Evolutionary conservation across 1,284 basidiomycete genomes (phyloP).

Genomic region (Leccinum cinnamomeum): DNA sequence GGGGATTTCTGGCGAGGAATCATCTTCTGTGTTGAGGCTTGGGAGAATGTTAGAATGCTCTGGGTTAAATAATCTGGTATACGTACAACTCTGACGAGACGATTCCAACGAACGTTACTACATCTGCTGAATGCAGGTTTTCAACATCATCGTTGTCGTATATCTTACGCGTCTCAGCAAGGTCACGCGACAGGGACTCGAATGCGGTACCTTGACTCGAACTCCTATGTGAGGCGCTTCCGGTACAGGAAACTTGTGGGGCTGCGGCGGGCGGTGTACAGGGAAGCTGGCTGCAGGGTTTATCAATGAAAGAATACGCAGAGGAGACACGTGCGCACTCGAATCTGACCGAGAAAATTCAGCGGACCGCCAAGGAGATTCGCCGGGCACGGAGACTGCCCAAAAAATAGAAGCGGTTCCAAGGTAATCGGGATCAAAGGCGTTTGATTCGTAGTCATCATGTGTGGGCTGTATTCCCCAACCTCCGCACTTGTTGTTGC

Average conservation of each 20-base stretch:
- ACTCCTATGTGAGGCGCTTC: constrained; percentile 57
- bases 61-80: not conserved
- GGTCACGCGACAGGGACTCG: not conserved
- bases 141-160: constrained; percentile 50
- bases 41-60: constrained; percentile 25
- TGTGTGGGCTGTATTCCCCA: constrained; percentile 58
- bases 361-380: constrained; percentile 49
- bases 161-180: constrained; percentile 41
- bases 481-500: constrained; percentile 52
- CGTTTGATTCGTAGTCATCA: constrained; percentile 27
- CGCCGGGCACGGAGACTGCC: constrained; percentile 69
- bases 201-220: constrained; percentile 61
- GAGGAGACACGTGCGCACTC: constrained; percentile 18
- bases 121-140: constrained; percentile 54
- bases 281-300: constrained; percentile 22
- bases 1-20: constrained; percentile 45
- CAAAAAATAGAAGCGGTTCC: constrained; percentile 63
- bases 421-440: constrained; percentile 50
- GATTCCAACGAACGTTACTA: constrained; percentile 71
- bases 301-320: constrained; percentile 2
- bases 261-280: constrained; percentile 32
- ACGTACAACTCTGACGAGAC: constrained; percentile 61
- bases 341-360: constrained; percentile 37
- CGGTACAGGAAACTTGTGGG: constrained; percentile 66
- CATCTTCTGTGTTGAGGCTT: constrained; percentile 38